Evolutionary conservation across 2,329 filamentous ascomycete genomes (phyloP), one percentile per base, ranked within the genome.

Genomic region (Magnaporthales sp.): DNA sequence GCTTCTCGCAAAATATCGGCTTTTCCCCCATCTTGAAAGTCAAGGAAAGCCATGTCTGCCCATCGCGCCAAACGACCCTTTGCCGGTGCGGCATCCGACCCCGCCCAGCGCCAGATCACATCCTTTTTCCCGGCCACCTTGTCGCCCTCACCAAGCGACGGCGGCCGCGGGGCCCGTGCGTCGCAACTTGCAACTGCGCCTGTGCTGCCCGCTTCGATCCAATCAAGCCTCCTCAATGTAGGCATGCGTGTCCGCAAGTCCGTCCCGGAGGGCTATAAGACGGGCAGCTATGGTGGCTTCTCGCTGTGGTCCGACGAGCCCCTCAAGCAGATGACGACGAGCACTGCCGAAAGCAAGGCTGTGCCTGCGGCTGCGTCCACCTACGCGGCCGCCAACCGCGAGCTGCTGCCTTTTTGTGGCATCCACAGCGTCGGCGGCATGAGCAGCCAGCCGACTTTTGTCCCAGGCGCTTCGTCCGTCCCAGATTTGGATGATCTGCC

Each of bases 241-340:
- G 94, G 94, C 73, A 97, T 97, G 93, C 89, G 94, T 27, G 85
- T 98, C 64, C 90, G 94, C 75, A 98, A 98, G 80, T 91, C 91
- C 11, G 91, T 98, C 8, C 90, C 92, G 0, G 93, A 97, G 75
- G 94, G 94, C 68, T 97, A 97, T 84, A 96, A 96, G 80, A 96
- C 91, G 1, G 85, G 85, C 66, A 76, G 75, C 69, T 72, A 74
- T 65, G 79, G 81, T 74, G 77, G 75, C 68, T 87, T 86, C 73
- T 79, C 82, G 62, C 77, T 87, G 26, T 87, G 84, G 77, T 75
- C 78, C 65, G 80, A 83, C 22, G 67, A 60, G 46, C 30, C 27
- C 11, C 32, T 24, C 58, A 31, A 66, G 54, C 24, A 62, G 56
- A 19, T n/a, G 24, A n/a, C 62, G 63, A 30, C 62, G 63, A 30